Evolutionary conservation across 1,284 basidiomycete genomes (phyloP).

Genomic region (Rhodotorula sp.): DNA sequence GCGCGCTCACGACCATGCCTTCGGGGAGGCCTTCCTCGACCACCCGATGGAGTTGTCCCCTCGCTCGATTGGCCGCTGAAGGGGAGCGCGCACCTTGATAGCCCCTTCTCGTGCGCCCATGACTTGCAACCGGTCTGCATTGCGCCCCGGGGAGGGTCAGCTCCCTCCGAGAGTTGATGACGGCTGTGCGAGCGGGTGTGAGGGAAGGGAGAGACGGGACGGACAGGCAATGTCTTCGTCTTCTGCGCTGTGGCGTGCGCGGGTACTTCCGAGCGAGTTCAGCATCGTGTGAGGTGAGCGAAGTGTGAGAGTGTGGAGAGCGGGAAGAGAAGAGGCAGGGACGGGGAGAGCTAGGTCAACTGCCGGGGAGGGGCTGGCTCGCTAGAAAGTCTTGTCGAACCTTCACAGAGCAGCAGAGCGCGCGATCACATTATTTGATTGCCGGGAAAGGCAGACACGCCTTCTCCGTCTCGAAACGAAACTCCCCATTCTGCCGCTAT

Average conservation of each 20-base stretch:
- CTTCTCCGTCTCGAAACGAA: neutral
- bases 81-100: slow-evolving; percentile 3
- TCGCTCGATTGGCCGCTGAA: too few species aligned
- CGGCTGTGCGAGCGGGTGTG: neutral
- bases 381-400: neutral
- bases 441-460: neutral
- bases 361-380: neutral
- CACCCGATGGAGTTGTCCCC: too few species aligned
- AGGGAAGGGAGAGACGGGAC: neutral
- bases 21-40: too few species aligned
- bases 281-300: neutral
- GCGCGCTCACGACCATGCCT: too few species aligned
- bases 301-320: neutral
- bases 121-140: slow-evolving; percentile 15
- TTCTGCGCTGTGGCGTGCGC: slow-evolving; percentile 9
- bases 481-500: too few species aligned
- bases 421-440: neutral
- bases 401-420: too few species aligned
- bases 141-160: too few species aligned
- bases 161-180: neutral
- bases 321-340: neutral
- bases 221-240: slow-evolving; percentile 19
- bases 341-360: neutral
- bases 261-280: neutral
- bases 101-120: slow-evolving; percentile 27